Evolutionary conservation across 164 flowering plant species (phyloP).

Genomic region (Annona squamosa): DNA sequence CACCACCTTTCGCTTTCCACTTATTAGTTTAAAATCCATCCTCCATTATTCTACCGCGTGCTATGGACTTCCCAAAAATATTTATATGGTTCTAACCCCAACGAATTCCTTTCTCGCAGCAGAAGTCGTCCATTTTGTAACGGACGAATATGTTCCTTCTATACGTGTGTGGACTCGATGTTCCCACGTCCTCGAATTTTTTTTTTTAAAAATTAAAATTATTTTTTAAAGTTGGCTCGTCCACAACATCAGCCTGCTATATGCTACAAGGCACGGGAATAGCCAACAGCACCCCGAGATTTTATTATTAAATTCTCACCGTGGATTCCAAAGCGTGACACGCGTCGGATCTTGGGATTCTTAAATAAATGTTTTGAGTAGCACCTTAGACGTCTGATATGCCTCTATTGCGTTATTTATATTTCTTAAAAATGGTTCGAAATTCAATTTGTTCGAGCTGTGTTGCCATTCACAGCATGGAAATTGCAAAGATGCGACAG

Average conservation of each 20-base stretch:
- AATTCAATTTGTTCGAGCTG: too few relatives aligned
- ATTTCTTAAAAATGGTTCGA: too few relatives aligned
- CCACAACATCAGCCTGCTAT: neutral
- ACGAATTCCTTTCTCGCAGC: neutral
- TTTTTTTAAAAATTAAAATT: too few relatives aligned
- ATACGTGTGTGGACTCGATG: neutral
- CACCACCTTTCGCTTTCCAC: neutral
- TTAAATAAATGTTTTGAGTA: too few relatives aligned
- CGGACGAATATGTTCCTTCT: neutral
- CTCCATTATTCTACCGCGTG: neutral
- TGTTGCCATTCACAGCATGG: too few relatives aligned
- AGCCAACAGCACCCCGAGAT: neutral
- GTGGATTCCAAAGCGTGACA: neutral
- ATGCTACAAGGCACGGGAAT: too few relatives aligned
- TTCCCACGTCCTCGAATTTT: neutral
- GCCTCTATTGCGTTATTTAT: too few relatives aligned
- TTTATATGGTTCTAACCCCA: neutral
- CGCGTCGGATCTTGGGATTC: neutral
- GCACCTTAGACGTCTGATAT: too few relatives aligned
- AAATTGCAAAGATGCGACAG: too few relatives aligned
- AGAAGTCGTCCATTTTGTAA: neutral
- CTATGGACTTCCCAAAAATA: neutral
- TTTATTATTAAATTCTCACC: too few relatives aligned
- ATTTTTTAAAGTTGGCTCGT: neutral
- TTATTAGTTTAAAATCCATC: neutral